Conservation (phyloP, 2,329 filamentous ascomycete genomes). For the Alternaria arbusti region DNA sequence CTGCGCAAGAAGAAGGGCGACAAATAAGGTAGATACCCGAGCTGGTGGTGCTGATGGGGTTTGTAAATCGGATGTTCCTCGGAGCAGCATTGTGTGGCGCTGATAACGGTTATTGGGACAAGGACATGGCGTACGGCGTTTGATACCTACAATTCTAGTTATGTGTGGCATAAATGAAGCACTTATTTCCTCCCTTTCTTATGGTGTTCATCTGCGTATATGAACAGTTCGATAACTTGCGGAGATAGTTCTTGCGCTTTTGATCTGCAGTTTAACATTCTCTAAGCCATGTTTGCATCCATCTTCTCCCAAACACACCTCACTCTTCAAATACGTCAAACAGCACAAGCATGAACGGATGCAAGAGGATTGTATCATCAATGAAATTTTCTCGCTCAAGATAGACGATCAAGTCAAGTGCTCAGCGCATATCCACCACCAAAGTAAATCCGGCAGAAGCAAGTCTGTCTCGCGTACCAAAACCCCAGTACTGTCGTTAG, state of each 20-base stretch:
- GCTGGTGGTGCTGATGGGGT: no score
- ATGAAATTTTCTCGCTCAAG: not conserved
- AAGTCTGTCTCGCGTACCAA: not conserved
- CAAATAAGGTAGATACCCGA: slow-evolving; percentile 29
- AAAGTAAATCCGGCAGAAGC: not conserved
- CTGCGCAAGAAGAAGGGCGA: slow-evolving; percentile 75
- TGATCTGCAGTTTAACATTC: not conserved
- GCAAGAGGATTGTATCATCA: not conserved
- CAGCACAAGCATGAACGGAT: not conserved
- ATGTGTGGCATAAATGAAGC: no score
- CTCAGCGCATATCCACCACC: not conserved
- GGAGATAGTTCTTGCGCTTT: rapidly evolving
- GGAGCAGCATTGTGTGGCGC: slow-evolving; percentile 37
- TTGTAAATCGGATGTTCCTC: no score
- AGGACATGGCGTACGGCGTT: slow-evolving; percentile 29
- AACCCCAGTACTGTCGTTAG: not conserved
- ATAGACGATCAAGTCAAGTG: not conserved
- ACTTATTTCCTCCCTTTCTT: no score
- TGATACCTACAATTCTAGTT: slow-evolving; percentile 5
- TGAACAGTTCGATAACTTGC: rapidly evolving
- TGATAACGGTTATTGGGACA: slow-evolving; percentile 10
- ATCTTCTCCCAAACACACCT: not conserved
- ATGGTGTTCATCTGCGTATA: not conserved
- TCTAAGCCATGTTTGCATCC: rapidly evolving
- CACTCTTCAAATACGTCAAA: not conserved